Base-by-base conservation (phyloP, 177 flowering plant genomes). In the Vitis hybrid region DNA sequence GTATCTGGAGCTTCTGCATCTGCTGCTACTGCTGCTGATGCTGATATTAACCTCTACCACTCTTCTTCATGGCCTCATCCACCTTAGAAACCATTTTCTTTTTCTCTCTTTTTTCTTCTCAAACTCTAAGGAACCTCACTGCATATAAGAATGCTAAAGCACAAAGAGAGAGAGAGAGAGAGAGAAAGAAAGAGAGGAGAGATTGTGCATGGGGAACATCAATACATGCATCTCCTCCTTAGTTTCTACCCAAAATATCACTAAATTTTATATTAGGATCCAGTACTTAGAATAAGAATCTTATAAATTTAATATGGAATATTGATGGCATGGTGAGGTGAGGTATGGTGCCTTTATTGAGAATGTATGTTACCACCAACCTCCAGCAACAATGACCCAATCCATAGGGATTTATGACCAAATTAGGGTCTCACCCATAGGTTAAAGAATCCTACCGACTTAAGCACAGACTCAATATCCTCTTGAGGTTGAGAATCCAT, bases 31-130 rank as follows among this genome's bases (percentile, higher is more conserved):
- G 21, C 21, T 20, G 67, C 3, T 73, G 76, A 1, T 59, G 59
- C 12, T 61, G 62, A 11, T 52, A 12, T 4, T 46, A 9, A 9
- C 56, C 46, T 69, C 11, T 66, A 68, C 64, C 65, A 70, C 65
- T 79, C 63, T 68, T 73, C 70, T 75, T 84, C 79, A 76, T 79
- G 30, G 83, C 78, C 78, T 84, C 90, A 61, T 83, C 91, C 68
- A 81, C 87, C 73, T 77, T 87, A 5, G 87, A 82, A 76, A 89
- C 93, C 93, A 84, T 88, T 65, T 76, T 60, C 55, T 41, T 9
- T 11, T 52, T 57, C 17, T 4, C 8, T 35, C 59, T 24, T 24
- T 46, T 55, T 46, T 7, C 11, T 57, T 7, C 10, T 11, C 61
- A 9, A 11, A 14, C 17, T 24, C n/a, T 13, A 13, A 6, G 12